Conservation (phyloP, 306 rosid genomes). For the Pachyrhizus erosus region DNA sequence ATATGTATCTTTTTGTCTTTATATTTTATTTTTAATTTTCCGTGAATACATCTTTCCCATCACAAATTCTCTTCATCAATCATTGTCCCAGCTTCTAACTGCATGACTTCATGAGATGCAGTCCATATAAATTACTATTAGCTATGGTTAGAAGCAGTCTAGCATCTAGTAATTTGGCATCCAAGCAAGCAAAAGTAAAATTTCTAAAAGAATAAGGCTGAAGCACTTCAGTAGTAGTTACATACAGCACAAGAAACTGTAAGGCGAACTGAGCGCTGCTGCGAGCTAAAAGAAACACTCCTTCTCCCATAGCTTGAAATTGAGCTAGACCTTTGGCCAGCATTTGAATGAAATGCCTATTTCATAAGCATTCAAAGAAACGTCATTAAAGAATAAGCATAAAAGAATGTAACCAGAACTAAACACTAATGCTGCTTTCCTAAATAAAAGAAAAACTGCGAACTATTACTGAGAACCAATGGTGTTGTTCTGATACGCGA, state of each 20-base stretch:
- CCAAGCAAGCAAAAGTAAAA: constrained; percentile 23
- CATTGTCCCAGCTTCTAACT: constrained; percentile 10
- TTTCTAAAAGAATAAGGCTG: neutral
- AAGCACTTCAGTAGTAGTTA: constrained; percentile 20
- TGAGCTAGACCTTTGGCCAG: constrained; percentile 44
- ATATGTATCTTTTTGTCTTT: constrained; percentile 2
- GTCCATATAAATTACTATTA: constrained; percentile 1
- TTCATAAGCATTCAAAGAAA: constrained; percentile 34
- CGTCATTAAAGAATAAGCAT: neutral
- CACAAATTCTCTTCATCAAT: constrained; percentile 14
- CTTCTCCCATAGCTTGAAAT: constrained; percentile 53
- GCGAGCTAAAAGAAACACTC: constrained; percentile 48
- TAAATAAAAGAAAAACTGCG: neutral
- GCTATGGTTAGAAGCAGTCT: neutral
- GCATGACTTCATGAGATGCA: neutral
- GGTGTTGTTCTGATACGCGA: neutral
- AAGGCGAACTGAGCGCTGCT: constrained; percentile 45
- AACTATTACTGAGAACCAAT: neutral
- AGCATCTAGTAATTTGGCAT: neutral
- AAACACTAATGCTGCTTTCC: neutral
- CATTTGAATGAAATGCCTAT: constrained; percentile 51
- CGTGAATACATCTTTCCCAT: neutral
- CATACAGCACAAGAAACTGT: constrained; percentile 73
- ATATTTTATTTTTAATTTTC: neutral
- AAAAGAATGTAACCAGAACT: neutral